phyloP scores from a whole-genome alignment of 495 filamentous ascomycete genomes.

The Cudoniella acicularis region DNA sequence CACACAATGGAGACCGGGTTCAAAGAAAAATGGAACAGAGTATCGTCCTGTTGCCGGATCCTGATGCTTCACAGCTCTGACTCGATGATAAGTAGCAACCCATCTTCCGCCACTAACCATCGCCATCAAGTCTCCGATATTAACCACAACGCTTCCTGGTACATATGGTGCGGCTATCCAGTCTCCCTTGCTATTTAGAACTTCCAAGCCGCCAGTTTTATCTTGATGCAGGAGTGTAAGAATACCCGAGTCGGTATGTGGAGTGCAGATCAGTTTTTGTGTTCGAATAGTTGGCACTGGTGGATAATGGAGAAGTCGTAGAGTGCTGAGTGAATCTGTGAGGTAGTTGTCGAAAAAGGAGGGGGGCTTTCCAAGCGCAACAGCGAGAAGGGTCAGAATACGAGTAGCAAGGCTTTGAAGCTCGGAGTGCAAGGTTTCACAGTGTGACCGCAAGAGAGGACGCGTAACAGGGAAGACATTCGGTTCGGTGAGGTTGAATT shows the following conservation, averaged over 20 bases:
- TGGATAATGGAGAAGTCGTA: slow-evolving; percentile 60
- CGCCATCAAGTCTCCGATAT: slow-evolving; percentile 46
- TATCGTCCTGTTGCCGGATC: slow-evolving; percentile 32
- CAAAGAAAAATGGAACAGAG: slow-evolving; percentile 48
- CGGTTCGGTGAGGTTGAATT: slow-evolving; percentile 38
- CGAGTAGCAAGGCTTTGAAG: slow-evolving; percentile 37
- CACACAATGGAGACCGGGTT: slow-evolving; percentile 40
- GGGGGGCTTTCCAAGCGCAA: slow-evolving; percentile 34
- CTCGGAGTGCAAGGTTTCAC: slow-evolving; percentile 38
- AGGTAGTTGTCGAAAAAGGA: slow-evolving; percentile 39
- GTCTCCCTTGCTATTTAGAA: slow-evolving; percentile 41
- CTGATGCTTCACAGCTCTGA: slow-evolving; percentile 20
- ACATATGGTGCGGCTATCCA: slow-evolving; percentile 45
- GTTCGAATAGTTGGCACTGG: slow-evolving; percentile 32
- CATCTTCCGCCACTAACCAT: slow-evolving; percentile 40
- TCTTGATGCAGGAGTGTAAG: slow-evolving; percentile 42
- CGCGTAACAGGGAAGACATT: slow-evolving; percentile 35
- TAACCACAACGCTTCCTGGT: slow-evolving; percentile 41
- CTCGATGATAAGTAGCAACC: slow-evolving; percentile 43
- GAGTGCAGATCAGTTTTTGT: slow-evolving; percentile 41
- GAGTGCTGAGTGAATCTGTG: slow-evolving; percentile 38
- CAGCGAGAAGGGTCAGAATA: slow-evolving; percentile 39
- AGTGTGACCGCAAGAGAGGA: slow-evolving; percentile 22
- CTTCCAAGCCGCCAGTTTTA: slow-evolving; percentile 38
- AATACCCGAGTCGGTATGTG: slow-evolving; percentile 40